Conservation (phyloP, 805 yeast genomes). For the Metschnikowia sp. region DNA sequence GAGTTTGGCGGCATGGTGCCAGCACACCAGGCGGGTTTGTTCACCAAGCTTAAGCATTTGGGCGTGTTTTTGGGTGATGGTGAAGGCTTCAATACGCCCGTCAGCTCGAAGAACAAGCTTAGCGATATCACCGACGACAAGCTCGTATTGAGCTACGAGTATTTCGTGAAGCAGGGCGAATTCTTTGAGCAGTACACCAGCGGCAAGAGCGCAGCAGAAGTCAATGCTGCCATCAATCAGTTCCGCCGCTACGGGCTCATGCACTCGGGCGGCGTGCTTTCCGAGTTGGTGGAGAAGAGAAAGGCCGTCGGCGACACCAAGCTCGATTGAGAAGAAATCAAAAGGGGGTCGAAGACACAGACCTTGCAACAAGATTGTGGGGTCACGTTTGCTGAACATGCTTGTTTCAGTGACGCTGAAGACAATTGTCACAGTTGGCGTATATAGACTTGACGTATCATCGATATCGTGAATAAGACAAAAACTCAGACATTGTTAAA, state of each 20-base stretch:
- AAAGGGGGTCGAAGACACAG: background rate
- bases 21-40: slow-evolving; percentile 72
- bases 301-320: slow-evolving; percentile 28
- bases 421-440: too few species aligned
- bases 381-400: too few species aligned
- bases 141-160: slow-evolving; percentile 56
- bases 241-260: slow-evolving; percentile 67
- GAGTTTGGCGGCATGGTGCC: slow-evolving; percentile 71
- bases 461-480: background rate
- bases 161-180: slow-evolving; percentile 49
- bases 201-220: slow-evolving; percentile 38
- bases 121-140: slow-evolving; percentile 33
- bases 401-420: too few species aligned
- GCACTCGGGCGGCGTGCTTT: slow-evolving; percentile 42
- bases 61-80: slow-evolving; percentile 67
- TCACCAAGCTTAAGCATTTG: slow-evolving; percentile 53
- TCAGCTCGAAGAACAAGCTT: slow-evolving; percentile 37
- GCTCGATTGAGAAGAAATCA: background rate
- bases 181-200: slow-evolving; percentile 39
- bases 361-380: too few species aligned
- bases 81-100: slow-evolving; percentile 77
- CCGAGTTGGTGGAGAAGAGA: slow-evolving; percentile 38
- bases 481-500: background rate
- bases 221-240: slow-evolving; percentile 48
- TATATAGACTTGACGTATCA: background rate